These are phyloP conservation scores for Immersiporthe knoxdaviesiana DNA, from an alignment of 2,329 filamentous ascomycete genomes.

Conservation along the genomic window DNA sequence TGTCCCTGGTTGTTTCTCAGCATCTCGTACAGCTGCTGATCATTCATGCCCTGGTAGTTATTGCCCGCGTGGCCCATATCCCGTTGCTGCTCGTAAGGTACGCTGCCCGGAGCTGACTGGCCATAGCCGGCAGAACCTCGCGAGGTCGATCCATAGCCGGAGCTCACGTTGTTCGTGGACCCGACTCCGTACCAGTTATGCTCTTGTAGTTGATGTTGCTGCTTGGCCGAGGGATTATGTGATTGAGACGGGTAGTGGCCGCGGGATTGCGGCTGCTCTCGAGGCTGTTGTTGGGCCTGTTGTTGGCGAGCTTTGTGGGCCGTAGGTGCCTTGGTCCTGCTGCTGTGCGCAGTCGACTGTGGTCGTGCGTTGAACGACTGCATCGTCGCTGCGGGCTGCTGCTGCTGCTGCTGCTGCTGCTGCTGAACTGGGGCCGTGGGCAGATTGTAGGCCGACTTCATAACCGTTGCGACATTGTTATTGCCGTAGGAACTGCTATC, in stretches of 20 bases:
- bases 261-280: slow-evolving; percentile 35
- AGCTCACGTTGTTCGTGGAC: slow-evolving; percentile 32
- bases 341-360: slow-evolving; percentile 34
- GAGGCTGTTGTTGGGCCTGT: slow-evolving; percentile 34
- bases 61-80: slow-evolving; percentile 35
- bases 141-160: slow-evolving; percentile 32
- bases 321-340: slow-evolving; percentile 31
- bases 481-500: slow-evolving; percentile 37
- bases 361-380: slow-evolving; percentile 35
- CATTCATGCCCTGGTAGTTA: slow-evolving; percentile 35
- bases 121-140: slow-evolving; percentile 18
- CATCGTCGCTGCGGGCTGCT: slow-evolving; percentile 30
- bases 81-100: slow-evolving; percentile 31
- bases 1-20: slow-evolving; percentile 28
- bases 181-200: slow-evolving; percentile 42
- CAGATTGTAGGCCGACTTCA: slow-evolving; percentile 31
- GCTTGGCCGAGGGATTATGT: slow-evolving; percentile 35
- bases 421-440: slow-evolving; percentile 32
- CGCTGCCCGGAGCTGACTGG: background rate
- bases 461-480: slow-evolving; percentile 32
- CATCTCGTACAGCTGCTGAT: slow-evolving; percentile 36
- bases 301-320: slow-evolving; percentile 30
- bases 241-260: slow-evolving; percentile 35
- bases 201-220: slow-evolving; percentile 37
- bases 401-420: slow-evolving; percentile 16